A percentile compares a stretch with the other conserved stretches of the same genome.
Conservation (phyloP, 495 filamentous ascomycete genomes). For the Aspergillus cristatus region DNA sequence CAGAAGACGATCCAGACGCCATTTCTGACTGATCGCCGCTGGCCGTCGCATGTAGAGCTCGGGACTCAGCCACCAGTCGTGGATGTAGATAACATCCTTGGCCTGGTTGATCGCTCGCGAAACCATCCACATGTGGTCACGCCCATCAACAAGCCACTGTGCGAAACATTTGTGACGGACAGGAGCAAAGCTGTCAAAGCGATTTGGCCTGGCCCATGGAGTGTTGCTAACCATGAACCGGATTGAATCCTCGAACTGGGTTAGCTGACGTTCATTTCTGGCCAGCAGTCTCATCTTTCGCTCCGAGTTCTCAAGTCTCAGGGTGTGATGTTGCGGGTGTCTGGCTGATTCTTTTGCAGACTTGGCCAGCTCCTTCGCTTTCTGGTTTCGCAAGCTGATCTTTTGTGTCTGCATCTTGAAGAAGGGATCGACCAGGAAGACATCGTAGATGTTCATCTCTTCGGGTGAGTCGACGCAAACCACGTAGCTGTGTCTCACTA, state of each 20-base stretch:
- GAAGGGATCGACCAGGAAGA: conserved; percentile 82
- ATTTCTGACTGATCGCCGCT: conserved; percentile 96
- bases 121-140: conserved; percentile 99
- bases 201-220: conserved; percentile 70
- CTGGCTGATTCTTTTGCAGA: conserved; percentile 53
- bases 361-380: conserved; percentile 56
- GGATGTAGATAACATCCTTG: conserved; percentile 97
- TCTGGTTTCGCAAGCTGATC: conserved; percentile 47
- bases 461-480: conserved; percentile 97
- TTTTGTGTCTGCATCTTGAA: conserved; percentile 70
- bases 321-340: conserved; percentile 69
- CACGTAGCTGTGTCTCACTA: conserved; percentile 94
- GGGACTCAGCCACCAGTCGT: conserved; percentile 98
- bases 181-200: conserved; percentile 91
- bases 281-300: conserved; percentile 85
- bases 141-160: conserved; percentile 93
- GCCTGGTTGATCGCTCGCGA: conserved; percentile 96
- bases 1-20: conserved; percentile 90
- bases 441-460: conserved; percentile 98
- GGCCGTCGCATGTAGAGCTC: conserved; percentile 94
- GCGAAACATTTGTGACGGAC: conserved; percentile 80
- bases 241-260: conserved; percentile 91
- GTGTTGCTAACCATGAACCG: conserved; percentile 71
- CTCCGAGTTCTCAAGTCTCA: conserved; percentile 80
- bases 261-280: conserved; percentile 77